These are phyloP conservation scores for Artemisia argyi DNA, from an alignment of 129 eudicot genomes.

Conservation along the genomic window DNA sequence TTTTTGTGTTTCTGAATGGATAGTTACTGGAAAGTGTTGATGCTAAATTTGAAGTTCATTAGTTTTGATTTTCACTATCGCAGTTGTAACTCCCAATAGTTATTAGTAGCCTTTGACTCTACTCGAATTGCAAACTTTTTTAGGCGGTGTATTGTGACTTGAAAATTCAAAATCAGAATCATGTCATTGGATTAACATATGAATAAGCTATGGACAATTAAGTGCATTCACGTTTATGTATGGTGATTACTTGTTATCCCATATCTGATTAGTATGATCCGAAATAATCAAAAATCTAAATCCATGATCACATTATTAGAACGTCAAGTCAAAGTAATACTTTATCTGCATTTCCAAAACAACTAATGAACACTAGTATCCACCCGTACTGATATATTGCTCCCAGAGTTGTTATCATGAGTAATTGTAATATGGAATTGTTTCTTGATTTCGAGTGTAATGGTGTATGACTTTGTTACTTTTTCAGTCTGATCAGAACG, in stretches of 20 bases:
- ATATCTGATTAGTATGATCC: neutral
- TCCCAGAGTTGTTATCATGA: too few species aligned
- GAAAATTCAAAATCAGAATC: neutral
- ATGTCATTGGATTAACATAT: too few species aligned
- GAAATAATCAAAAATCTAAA: neutral
- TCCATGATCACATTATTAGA: too few species aligned
- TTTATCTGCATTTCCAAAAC: too few species aligned
- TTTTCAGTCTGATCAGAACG: conserved; percentile 66
- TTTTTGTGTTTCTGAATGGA: neutral
- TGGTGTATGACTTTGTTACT: conserved; percentile 3
- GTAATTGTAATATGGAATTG: too few species aligned
- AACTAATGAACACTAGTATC: too few species aligned
- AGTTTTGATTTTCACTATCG: neutral
- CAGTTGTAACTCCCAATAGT: conserved; percentile 12
- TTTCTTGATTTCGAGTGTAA: neutral
- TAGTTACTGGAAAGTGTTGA: neutral
- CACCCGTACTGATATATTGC: too few species aligned
- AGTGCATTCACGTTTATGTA: neutral
- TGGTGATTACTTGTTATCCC: conserved; percentile 2
- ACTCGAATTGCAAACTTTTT: neutral
- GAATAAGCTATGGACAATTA: neutral
- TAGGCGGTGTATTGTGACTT: too few species aligned
- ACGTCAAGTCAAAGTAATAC: too few species aligned
- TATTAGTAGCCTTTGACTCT: neutral
- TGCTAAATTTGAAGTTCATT: neutral